Base-by-base conservation (phyloP, 1,139 yeast species). In the Zygotorulaspora mrakii region DNA sequence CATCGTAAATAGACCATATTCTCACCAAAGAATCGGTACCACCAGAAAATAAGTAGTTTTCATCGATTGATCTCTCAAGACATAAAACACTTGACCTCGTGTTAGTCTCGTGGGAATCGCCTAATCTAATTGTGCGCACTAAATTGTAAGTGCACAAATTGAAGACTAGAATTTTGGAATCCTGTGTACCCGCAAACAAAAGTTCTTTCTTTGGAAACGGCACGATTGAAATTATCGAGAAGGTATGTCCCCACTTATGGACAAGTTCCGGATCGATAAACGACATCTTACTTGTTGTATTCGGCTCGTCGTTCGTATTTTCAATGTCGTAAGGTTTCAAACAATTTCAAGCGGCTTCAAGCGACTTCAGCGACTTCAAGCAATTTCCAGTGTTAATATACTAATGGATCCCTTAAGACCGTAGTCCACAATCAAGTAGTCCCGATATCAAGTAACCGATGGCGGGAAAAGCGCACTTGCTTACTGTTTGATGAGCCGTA, bases 121-220 rank as follows among this genome's bases (percentile, higher is more conserved):
- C 62, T 20, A 60, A 32, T 12, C 37, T 38, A 16, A 59, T 52
- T 2, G 55, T 51, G 18, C 52, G 49, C 5, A 57, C 53, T 20
- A 61, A 35, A 36, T 79, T 77, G 58, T 75, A 89, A 1, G 82
- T 77, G n/a, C 64, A 64, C 45, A 84, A 67, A 54, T 86, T 89
- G 55, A 74, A 81, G 1, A 86, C 79, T 29, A 86, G 64, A 35
- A 91, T 82, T 52, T 76, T 76, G n/a, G 94, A 85, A 53, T 83
- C 85, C 54, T 89, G 95, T 1, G 96, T 86, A n/a, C 98, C 98
- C 43, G 95, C 94, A 59, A 84, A 84, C 12, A 91, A 55, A 30
- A 80, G 65, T 30, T 74, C 69, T 42, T 73, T 73, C 21, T 63
- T 62, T 0, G 84, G 82, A 21, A 82, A 78, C 6, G 84, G 74